Evolutionary conservation across 2,329 filamentous ascomycete species (phyloP), one percentile per base, ranked within the genome.

Genomic region (Lasiodiplodia theobromae): DNA sequence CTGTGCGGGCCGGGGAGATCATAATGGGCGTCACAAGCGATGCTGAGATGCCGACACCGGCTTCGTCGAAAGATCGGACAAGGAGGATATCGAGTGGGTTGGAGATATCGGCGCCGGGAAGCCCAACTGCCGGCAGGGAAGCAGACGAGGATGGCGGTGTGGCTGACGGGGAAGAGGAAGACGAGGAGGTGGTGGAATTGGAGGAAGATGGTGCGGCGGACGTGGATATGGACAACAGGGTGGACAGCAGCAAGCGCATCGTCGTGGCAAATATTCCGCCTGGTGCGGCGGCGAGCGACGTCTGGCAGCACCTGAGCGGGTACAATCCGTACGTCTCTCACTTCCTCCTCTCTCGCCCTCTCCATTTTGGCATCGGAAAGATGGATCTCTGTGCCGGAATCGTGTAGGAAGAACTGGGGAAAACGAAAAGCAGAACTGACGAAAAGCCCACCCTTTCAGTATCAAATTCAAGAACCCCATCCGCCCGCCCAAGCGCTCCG

Each of bases 181-280:
- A 14, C 2, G 53, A 21, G 16, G 40, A 25, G 14, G 40, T 23
- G 14, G 53, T 51, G 25, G 23, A 40, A 14, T 21, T 21, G 12
- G 34, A 49, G 10, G n/a, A 44, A 3, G 57, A 14, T 21, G 25
- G 11, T 7, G 6, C 18, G 3, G 38, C 4, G 18, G 25, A 64
- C 6, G 44, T 37, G 37, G 54, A 28, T 12, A 18, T 12, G n/a
- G 54, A 38, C 6, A n/a, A 8, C 8, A 12, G 14, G 4, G 31
- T 34, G 38, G 54, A 37, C 21, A 34, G 12, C 25, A 52, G 12
- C 25, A 52, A 38, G 40, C 65, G 54, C 38, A 60, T 67, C 2
- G 56, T 67, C 12, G n/a, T 67, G 16, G 65, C 65, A 11, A 67
- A 67, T 12, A 60, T 67, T 10, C 65, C 65, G 7, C 40, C 6